A percentile compares a stretch with the other conserved stretches of the same genome.
Evolutionary conservation across 2,329 filamentous ascomycete species (phyloP).

Genomic region (Gaeumannomyces tritici): DNA sequence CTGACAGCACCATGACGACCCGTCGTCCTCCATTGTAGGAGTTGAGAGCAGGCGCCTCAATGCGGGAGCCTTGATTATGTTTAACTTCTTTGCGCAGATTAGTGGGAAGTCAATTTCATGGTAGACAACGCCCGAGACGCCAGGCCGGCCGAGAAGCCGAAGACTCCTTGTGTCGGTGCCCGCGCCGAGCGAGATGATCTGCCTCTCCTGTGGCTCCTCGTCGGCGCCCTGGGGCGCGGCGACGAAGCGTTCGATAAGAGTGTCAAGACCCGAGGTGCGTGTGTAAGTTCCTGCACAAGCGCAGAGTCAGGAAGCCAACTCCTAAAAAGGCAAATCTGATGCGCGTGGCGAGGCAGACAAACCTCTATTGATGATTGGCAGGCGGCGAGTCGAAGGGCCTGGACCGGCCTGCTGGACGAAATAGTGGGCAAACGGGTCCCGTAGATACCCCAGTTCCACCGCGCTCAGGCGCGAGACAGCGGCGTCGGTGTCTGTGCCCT

Average conservation of each 20-base stretch:
- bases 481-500: slow-evolving; percentile 86
- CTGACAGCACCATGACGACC: slow-evolving; percentile 29
- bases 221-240: slow-evolving; percentile 11
- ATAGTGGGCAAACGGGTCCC: slow-evolving; percentile 66
- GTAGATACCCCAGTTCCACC: slow-evolving; percentile 73
- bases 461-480: slow-evolving; percentile 83
- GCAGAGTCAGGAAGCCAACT: not conserved
- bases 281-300: slow-evolving; percentile 72
- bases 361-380: slow-evolving; percentile 95
- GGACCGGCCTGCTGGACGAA: slow-evolving; percentile 46
- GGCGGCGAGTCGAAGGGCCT: slow-evolving; percentile 47
- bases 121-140: slow-evolving; percentile 49
- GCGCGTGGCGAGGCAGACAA: slow-evolving; percentile 25
- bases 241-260: slow-evolving; percentile 65
- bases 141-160: slow-evolving; percentile 49
- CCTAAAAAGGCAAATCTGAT: slow-evolving; percentile 45
- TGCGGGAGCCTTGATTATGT: slow-evolving; percentile 33
- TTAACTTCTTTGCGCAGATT: slow-evolving; percentile 61
- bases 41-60: slow-evolving; percentile 29
- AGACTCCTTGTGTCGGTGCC: slow-evolving; percentile 90
- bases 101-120: slow-evolving; percentile 86
- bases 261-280: slow-evolving; percentile 74
- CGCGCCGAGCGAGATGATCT: slow-evolving; percentile 87
- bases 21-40: slow-evolving; percentile 17
- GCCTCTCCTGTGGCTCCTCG: slow-evolving; percentile 33